Conservation (phyloP, 768 basidiomycete species). For the Trametes cubensis region DNA sequence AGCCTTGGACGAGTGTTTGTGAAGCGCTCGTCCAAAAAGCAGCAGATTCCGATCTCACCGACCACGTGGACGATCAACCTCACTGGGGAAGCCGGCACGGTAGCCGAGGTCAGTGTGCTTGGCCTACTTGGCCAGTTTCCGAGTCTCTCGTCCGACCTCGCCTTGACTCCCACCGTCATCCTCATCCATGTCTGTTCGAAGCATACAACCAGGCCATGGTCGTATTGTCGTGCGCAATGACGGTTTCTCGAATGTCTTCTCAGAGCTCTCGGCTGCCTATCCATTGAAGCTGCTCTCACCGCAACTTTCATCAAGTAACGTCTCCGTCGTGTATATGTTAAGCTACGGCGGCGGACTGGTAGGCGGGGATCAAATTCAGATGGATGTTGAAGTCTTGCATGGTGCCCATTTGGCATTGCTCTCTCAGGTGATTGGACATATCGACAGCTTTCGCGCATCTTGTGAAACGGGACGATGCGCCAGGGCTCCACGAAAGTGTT, state of each 20-base stretch:
- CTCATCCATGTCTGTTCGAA: conserved; percentile 3
- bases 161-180: background rate
- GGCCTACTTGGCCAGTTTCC: background rate
- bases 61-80: background rate
- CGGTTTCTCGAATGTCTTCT: conserved; percentile 62
- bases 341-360: conserved; percentile 93
- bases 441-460: background rate
- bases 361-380: conserved; percentile 72
- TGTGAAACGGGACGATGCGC: conserved; percentile 7
- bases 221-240: conserved; percentile 56
- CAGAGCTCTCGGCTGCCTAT: conserved; percentile 77
- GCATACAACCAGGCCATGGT: conserved; percentile 50
- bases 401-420: conserved; percentile 69
- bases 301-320: conserved; percentile 46
- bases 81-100: background rate
- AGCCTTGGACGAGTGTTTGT: no score
- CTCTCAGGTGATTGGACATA: conserved; percentile 64
- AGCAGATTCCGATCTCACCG: conserved; percentile 10
- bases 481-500: conserved; percentile 96
- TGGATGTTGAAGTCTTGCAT: conserved; percentile 62
- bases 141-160: background rate
- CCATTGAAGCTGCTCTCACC: conserved; percentile 90
- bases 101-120: no score
- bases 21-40: conserved; percentile 7
- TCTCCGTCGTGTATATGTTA: conserved; percentile 77